A percentile compares a stretch with the other conserved stretches of the same genome.
phyloP scores from a whole-genome alignment of 371 early-diverging fungal genomes.

The Furculomyces boomerangus region DNA sequence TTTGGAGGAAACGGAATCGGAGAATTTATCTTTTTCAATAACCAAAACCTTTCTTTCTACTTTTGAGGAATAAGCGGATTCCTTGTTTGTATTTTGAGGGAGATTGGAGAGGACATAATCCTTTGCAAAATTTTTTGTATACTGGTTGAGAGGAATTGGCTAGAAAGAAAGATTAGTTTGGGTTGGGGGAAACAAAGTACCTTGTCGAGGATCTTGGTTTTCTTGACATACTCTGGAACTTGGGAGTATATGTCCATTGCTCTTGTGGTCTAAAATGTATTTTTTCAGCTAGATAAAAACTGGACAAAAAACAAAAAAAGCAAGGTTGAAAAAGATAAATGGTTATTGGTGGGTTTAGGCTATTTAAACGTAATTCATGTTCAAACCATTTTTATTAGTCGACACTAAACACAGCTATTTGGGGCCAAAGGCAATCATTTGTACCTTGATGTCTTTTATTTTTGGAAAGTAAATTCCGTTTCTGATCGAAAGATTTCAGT shows the following conservation, averaged over 20 bases:
- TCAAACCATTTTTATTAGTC: too few relatives aligned
- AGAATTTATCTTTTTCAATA: not conserved
- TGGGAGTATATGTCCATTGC: not conserved
- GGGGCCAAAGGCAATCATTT: too few relatives aligned
- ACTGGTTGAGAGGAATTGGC: constrained; percentile 3
- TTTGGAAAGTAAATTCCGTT: too few relatives aligned
- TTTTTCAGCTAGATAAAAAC: too few relatives aligned
- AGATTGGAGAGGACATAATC: not conserved
- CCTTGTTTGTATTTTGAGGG: not conserved
- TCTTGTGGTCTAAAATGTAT: too few relatives aligned
- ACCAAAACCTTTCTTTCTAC: constrained; percentile 1
- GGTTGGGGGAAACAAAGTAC: constrained; percentile 9
- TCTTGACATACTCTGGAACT: not conserved
- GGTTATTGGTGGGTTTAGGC: too few relatives aligned
- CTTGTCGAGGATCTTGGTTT: not conserved
- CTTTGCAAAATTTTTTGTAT: constrained; percentile 2
- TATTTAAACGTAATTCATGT: too few relatives aligned
- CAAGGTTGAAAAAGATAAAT: too few relatives aligned
- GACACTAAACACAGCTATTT: too few relatives aligned
- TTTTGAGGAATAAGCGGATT: not conserved
- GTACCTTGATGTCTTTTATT: too few relatives aligned
- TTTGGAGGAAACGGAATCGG: not conserved
- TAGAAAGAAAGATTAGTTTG: not conserved
- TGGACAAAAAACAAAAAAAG: too few relatives aligned
- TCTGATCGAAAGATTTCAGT: too few relatives aligned